Conservation (phyloP, 352 stramenopile genomes). For the Albugo candida region DNA sequence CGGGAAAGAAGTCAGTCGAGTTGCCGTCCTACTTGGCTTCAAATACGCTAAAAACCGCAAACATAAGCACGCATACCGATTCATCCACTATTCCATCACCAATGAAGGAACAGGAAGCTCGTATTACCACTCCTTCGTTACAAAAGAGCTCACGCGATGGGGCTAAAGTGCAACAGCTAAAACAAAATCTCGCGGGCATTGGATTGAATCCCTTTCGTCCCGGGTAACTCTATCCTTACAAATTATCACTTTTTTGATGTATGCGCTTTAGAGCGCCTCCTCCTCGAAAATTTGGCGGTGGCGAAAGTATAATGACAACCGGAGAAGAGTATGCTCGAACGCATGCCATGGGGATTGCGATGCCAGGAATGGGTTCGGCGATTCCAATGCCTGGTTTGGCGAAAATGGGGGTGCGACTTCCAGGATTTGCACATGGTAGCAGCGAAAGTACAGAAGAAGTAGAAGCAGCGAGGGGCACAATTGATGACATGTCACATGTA, state of each 20-base stretch:
- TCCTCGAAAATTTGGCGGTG: conserved; percentile 4
- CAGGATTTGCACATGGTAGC: conserved; percentile 26
- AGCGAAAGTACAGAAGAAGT: conserved; percentile 11
- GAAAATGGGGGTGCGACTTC: conserved; percentile 40
- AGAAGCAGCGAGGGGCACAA: conserved; percentile 9
- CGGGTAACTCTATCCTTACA: conserved; percentile 4
- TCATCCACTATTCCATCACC: conserved; percentile 1
- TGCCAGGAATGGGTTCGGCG: conserved; percentile 62
- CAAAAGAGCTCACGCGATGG: conserved; percentile 4
- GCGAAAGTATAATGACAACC: conserved; percentile 59
- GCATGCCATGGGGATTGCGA: conserved; percentile 40
- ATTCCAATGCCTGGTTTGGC: conserved; percentile 69
- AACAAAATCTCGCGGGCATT: conserved; percentile 52
- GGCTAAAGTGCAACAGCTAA: conserved; percentile 41
- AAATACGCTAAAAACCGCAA: too few species aligned
- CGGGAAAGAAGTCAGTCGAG: too few species aligned
- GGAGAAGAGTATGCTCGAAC: conserved; percentile 60
- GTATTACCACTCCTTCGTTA: conserved; percentile 1
- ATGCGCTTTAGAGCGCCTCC: background rate
- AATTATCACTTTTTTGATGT: conserved; percentile 1
- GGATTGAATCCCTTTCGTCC: conserved; percentile 68
- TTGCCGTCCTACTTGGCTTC: too few species aligned
- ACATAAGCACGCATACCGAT: background rate
- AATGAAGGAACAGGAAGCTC: background rate
- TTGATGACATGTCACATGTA: conserved; percentile 40